phyloP scores from a whole-genome alignment of 805 yeast species.

The Hanseniaspora hatyaiensis region DNA sequence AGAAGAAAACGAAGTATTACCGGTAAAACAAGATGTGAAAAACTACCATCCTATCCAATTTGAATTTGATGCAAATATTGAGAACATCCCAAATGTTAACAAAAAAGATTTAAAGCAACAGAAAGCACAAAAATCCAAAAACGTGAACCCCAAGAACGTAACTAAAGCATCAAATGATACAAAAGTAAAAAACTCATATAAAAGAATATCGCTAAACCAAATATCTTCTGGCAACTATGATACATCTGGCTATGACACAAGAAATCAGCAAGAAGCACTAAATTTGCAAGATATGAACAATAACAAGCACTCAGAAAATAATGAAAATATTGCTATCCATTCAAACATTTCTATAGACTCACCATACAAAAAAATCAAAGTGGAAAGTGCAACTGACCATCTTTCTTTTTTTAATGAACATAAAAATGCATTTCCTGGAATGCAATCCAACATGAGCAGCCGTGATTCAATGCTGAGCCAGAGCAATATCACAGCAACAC shows the following conservation, averaged over 20 bases:
- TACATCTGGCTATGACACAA: not conserved
- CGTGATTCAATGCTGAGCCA: too few species aligned
- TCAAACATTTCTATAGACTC: not conserved
- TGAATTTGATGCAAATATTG: slow-evolving; percentile 4
- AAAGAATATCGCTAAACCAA: slow-evolving; percentile 19
- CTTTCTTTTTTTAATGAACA: not conserved
- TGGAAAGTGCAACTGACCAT: not conserved
- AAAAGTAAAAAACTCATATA: slow-evolving; percentile 16
- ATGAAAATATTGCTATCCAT: not conserved
- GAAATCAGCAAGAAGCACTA: not conserved
- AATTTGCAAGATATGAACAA: not conserved
- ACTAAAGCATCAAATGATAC: slow-evolving; percentile 23
- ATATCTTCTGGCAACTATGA: slow-evolving; percentile 18
- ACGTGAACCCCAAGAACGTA: too few species aligned
- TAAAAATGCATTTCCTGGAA: not conserved
- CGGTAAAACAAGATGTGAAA: slow-evolving; percentile 29
- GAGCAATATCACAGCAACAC: slow-evolving; percentile 20
- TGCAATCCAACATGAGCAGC: not conserved
- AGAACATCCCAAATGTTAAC: not conserved
- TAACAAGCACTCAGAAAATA: not conserved
- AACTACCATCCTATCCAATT: slow-evolving; percentile 20
- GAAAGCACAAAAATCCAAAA: slow-evolving; percentile 19
- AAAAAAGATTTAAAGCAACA: not conserved
- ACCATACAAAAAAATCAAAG: slow-evolving; percentile 4
- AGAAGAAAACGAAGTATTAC: slow-evolving; percentile 36